Percentiles rank a stretch among this genome's conserved stretches.
Conservation (phyloP, 139 green algal species). For the Closterium sp. region DNA sequence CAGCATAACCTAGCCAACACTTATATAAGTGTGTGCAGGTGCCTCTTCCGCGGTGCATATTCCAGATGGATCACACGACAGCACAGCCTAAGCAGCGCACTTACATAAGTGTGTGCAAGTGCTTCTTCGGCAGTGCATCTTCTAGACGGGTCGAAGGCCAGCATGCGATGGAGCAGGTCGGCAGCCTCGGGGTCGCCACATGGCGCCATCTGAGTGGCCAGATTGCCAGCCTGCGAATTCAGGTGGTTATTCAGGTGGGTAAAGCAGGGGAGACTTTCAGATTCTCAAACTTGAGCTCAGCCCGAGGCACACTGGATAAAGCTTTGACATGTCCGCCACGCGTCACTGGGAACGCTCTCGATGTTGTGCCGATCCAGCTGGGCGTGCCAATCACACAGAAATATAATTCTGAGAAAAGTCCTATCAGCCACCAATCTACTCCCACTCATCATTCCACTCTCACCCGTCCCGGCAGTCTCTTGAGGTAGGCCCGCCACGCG, state of each 20-base stretch:
- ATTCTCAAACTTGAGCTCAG: too few relatives aligned
- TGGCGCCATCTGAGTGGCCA: conserved; percentile 23
- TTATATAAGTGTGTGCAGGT: not conserved
- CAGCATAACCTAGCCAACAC: not conserved
- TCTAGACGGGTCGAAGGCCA: conserved; percentile 41
- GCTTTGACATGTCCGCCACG: conserved; percentile 33
- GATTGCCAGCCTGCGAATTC: conserved; percentile 33
- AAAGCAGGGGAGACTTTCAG: too few relatives aligned
- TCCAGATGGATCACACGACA: too few relatives aligned
- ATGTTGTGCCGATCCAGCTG: conserved; percentile 47
- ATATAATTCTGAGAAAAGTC: too few relatives aligned
- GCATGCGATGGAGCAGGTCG: conserved; percentile 48
- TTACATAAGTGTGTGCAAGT: conserved; percentile 44
- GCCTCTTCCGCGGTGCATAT: not conserved
- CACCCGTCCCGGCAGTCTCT: conserved; percentile 37
- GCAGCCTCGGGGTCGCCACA: conserved; percentile 37
- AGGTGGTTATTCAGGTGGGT: too few relatives aligned
- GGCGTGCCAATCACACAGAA: conserved; percentile 49
- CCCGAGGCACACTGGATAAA: too few relatives aligned
- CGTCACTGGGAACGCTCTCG: conserved; percentile 35
- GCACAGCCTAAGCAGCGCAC: not conserved
- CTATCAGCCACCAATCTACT: too few relatives aligned
- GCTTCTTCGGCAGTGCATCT: conserved; percentile 44
- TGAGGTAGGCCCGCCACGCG: conserved; percentile 40
- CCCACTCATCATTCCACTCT: too few relatives aligned